Conservation (phyloP, 2,329 filamentous ascomycete species). For the Xylariomycetidae sp. region DNA sequence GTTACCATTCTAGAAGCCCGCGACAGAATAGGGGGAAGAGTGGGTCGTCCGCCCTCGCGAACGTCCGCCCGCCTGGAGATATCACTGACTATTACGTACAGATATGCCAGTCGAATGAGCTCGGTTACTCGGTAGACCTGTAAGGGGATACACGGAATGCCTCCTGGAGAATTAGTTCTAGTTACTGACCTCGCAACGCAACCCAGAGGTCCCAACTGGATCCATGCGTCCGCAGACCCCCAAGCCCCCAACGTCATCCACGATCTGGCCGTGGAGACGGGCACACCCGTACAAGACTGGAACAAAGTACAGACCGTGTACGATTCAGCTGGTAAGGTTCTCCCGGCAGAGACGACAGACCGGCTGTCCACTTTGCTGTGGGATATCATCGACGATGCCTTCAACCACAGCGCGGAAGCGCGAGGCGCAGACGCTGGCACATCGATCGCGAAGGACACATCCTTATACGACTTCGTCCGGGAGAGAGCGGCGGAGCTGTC, state of each 20-base stretch:
- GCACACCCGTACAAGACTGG: conserved; percentile 41
- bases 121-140: conserved; percentile 25
- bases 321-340: conserved; percentile 10
- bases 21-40: conserved; percentile 50
- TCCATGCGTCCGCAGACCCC: conserved; percentile 40
- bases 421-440: conserved; percentile 24
- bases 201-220: conserved; percentile 51
- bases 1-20: conserved; percentile 56
- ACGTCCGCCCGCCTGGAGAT: too few species aligned
- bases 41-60: too few species aligned
- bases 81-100: conserved; percentile 16
- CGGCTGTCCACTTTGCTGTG: conserved; percentile 10
- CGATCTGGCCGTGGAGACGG: conserved; percentile 45
- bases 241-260: conserved; percentile 50
- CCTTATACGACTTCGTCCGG: conserved; percentile 53
- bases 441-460: conserved; percentile 44
- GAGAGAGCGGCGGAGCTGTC: conserved; percentile 39
- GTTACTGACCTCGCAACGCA: too few species aligned
- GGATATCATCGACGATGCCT: conserved; percentile 41
- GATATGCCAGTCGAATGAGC: conserved; percentile 28
- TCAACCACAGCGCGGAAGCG: conserved; percentile 52
- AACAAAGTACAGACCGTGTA: conserved; percentile 42
- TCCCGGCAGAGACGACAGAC: conserved; percentile 10
- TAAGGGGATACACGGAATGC: too few species aligned
- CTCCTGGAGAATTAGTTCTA: too few species aligned